Conservation (phyloP, 1,139 yeast genomes). For the Geotrichum candidum region DNA sequence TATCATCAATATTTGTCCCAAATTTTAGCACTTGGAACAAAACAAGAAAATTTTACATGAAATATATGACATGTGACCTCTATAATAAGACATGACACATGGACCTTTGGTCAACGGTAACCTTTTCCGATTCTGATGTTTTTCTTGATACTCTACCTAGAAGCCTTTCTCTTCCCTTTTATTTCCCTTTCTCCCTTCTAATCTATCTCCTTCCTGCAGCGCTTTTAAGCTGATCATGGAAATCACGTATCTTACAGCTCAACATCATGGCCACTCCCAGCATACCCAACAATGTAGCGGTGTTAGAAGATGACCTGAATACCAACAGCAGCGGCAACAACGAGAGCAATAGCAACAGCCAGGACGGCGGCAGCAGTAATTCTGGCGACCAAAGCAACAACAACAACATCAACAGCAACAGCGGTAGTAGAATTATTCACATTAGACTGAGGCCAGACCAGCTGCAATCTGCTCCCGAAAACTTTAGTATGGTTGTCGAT, state of each 20-base stretch:
- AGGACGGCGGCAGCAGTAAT: neutral
- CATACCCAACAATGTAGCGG: neutral
- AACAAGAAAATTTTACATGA: too few relatives aligned
- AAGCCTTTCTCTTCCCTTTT: neutral
- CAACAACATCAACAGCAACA: neutral
- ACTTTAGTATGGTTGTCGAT: slow-evolving; percentile 79
- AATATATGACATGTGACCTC: neutral
- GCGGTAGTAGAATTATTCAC: neutral
- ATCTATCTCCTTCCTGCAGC: neutral
- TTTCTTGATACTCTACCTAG: neutral
- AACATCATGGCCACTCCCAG: neutral
- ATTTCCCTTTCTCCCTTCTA: neutral
- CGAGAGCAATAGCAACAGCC: too few relatives aligned
- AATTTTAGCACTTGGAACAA: neutral
- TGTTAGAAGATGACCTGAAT: neutral
- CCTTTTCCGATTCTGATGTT: neutral
- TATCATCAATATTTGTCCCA: neutral
- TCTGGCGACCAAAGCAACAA: neutral
- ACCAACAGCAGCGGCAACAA: neutral
- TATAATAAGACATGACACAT: neutral
- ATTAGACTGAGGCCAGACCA: neutral
- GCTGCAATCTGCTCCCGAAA: slow-evolving; percentile 54
- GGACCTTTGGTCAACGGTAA: neutral
- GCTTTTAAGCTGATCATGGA: neutral
- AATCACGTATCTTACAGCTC: neutral